phyloP scores from a whole-genome alignment of 495 filamentous ascomycete genomes.

The Gamarada debralockiae region DNA sequence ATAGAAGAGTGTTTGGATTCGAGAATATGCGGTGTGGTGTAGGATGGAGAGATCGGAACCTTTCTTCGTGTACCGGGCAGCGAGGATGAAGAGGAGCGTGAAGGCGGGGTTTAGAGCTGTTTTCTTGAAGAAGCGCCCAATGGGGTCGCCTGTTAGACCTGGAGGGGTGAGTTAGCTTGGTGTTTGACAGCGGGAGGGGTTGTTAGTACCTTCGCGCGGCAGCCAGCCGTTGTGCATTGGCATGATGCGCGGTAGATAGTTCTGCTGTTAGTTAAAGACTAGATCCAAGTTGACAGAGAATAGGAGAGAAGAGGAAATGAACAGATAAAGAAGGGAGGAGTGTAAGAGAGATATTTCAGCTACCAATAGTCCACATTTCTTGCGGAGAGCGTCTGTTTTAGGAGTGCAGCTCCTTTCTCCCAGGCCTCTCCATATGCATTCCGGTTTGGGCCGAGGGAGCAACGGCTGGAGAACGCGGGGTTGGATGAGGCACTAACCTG shows the following conservation, averaged over 20 bases:
- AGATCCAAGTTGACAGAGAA: not conserved
- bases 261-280: not conserved
- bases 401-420: too few relatives aligned
- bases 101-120: constrained; percentile 59
- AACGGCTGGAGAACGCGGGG: too few relatives aligned
- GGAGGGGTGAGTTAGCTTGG: not conserved
- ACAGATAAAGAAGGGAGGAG: not conserved
- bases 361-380: too few relatives aligned
- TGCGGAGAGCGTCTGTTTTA: too few relatives aligned
- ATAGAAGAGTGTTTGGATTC: constrained; percentile 42
- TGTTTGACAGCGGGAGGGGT: not conserved
- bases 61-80: constrained; percentile 54
- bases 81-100: constrained; percentile 53
- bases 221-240: constrained; percentile 44
- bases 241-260: constrained; percentile 27
- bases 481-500: too few relatives aligned
- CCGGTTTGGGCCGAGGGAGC: too few relatives aligned
- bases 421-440: too few relatives aligned
- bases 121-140: constrained; percentile 47
- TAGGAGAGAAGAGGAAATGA: not conserved
- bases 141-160: constrained; percentile 61
- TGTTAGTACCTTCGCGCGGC: constrained; percentile 36
- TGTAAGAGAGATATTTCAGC: too few relatives aligned
- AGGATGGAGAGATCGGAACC: constrained; percentile 46
- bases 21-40: constrained; percentile 43